A percentile compares a stretch with the other conserved stretches of the same genome.
Conservation (phyloP, 2,329 filamentous ascomycete species). For the Sporothrix pallida region DNA sequence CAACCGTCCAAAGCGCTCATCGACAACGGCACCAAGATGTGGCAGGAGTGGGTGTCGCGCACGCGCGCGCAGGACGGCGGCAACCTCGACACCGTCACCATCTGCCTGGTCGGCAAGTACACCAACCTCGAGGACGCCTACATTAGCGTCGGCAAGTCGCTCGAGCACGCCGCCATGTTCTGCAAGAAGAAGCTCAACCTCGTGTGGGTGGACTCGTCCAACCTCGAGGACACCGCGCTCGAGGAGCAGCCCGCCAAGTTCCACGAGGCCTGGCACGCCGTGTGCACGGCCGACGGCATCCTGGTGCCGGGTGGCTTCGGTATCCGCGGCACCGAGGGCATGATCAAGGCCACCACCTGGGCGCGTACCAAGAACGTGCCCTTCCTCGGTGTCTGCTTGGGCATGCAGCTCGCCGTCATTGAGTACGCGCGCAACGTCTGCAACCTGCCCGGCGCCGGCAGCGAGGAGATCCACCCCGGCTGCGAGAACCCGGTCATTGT, state of each 20-base stretch:
- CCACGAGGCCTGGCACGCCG: slow-evolving; percentile 83
- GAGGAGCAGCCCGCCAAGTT: slow-evolving; percentile 70
- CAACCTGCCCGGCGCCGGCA: slow-evolving; percentile 62
- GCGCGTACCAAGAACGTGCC: slow-evolving; percentile 81
- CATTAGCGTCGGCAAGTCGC: slow-evolving; percentile 74
- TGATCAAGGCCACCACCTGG: slow-evolving; percentile 87
- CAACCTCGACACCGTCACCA: slow-evolving; percentile 72
- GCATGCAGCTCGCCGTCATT: slow-evolving; percentile 91
- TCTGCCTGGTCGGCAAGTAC: slow-evolving; percentile 94
- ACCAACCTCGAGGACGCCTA: slow-evolving; percentile 84
- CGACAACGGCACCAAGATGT: slow-evolving; percentile 72
- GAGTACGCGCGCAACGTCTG: slow-evolving; percentile 82
- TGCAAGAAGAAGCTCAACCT: slow-evolving; percentile 80
- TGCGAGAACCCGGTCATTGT: slow-evolving; percentile 76
- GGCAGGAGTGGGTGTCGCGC: slow-evolving; percentile 72
- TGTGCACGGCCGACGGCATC: slow-evolving; percentile 72
- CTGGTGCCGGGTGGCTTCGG: slow-evolving; percentile 82
- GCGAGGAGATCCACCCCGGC: slow-evolving; percentile 60
- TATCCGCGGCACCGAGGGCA: slow-evolving; percentile 80
- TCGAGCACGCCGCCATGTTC: slow-evolving; percentile 91
- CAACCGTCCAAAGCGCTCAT: slow-evolving; percentile 61
- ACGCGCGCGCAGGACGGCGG: slow-evolving; percentile 53
- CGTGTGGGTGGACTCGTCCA: slow-evolving; percentile 81
- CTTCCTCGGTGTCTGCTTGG: slow-evolving; percentile 88
- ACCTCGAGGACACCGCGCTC: slow-evolving; percentile 73